Conservation (phyloP, 1,139 yeast genomes). For the Blastobotrys arbuscula region DNA sequence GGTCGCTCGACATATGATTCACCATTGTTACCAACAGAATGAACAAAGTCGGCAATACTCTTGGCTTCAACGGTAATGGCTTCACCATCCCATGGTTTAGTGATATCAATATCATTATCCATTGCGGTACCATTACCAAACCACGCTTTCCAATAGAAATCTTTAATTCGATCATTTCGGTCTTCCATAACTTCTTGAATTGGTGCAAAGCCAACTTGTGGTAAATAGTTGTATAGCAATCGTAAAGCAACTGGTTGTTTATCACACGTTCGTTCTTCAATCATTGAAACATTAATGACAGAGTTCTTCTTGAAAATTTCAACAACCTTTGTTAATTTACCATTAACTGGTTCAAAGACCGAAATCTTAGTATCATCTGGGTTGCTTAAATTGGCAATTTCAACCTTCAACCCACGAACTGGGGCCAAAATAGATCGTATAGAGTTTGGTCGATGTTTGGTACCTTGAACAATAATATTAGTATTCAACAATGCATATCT, state of each 20-base stretch:
- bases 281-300: conserved; percentile 62
- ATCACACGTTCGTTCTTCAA: conserved; percentile 86
- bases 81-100: conserved; percentile 63
- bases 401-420: conserved; percentile 56
- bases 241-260: conserved; percentile 67
- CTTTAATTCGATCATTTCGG: conserved; percentile 88
- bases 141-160: conserved; percentile 98
- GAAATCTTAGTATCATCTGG: conserved; percentile 54
- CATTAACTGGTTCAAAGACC: conserved; percentile 66
- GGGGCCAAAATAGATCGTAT: conserved; percentile 78
- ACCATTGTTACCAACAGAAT: conserved; percentile 94
- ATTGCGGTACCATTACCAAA: conserved; percentile 60
- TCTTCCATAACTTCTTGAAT: conserved; percentile 84
- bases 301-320: conserved; percentile 47
- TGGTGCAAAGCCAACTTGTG: conserved; percentile 91
- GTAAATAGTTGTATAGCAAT: conserved; percentile 71
- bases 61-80: conserved; percentile 63
- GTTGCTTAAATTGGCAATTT: conserved; percentile 48
- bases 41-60: conserved; percentile 87
- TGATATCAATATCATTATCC: conserved; percentile 53
- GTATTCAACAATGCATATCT: conserved; percentile 83
- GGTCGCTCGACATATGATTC: conserved; percentile 91
- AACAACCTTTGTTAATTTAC: conserved; percentile 65
- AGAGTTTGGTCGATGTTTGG: conserved; percentile 73
- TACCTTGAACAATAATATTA: conserved; percentile 77